These are phyloP conservation scores for Paramecium pentaurelia DNA, from an alignment of 73 alveolate species.

Conservation along the genomic window DNA sequence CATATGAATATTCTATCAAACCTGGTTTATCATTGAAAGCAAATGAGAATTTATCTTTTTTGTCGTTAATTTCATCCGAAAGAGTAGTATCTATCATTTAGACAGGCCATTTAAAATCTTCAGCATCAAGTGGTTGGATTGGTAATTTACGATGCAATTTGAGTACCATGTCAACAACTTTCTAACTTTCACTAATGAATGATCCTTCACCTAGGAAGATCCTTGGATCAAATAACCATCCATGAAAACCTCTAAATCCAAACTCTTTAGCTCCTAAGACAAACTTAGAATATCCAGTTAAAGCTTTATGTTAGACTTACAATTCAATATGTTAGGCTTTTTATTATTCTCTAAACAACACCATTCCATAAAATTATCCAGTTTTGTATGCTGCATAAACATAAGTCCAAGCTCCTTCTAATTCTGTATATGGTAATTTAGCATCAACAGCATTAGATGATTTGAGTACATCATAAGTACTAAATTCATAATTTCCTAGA, in stretches of 20 bases:
- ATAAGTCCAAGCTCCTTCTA: conserved; percentile 29
- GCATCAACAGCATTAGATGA: neutral
- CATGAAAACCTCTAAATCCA: conserved; percentile 18
- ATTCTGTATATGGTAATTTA: neutral
- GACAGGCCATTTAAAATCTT: conserved; percentile 6
- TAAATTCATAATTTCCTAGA: neutral
- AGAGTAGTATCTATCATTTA: neutral
- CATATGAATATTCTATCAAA: neutral
- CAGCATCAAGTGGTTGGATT: neutral
- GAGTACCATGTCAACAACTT: conserved; percentile 31
- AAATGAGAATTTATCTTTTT: neutral
- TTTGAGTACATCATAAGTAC: conserved; percentile 17
- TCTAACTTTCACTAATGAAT: neutral
- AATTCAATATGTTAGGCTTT: conserved; percentile 31
- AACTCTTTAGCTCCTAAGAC: conserved; percentile 30
- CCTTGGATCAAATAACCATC: conserved; percentile 44
- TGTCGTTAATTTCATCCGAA: neutral
- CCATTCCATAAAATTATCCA: neutral
- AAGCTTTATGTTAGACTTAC: neutral
- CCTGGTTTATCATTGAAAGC: neutral
- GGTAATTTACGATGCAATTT: conserved; percentile 28
- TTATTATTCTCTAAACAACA: neutral
- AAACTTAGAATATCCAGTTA: conserved; percentile 26
- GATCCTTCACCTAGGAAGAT: conserved; percentile 19
- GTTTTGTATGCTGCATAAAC: neutral